Evolutionary conservation across 192 early-diverging fungal species (phyloP).

Genomic region (Backusella sp.): DNA sequence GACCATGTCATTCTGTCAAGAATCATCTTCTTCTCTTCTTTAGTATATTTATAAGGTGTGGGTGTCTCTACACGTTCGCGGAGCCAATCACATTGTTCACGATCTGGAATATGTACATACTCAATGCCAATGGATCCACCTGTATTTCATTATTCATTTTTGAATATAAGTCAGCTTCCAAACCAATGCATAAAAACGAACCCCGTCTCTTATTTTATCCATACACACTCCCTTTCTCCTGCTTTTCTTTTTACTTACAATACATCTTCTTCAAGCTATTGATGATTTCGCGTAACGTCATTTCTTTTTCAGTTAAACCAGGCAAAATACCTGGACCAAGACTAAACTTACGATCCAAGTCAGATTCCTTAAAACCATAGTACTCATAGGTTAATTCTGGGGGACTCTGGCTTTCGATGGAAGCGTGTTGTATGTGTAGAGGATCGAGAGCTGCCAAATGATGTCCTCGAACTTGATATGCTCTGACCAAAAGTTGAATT

Average conservation of each 20-base stretch:
- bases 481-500: slow-evolving; percentile 92
- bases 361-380: slow-evolving; percentile 93
- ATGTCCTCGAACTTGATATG: slow-evolving; percentile 96
- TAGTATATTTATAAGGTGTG: slow-evolving; percentile 80
- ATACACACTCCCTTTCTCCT: neutral
- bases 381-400: slow-evolving; percentile 81
- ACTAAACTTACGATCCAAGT: slow-evolving; percentile 88
- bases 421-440: slow-evolving; percentile 72
- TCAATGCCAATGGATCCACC: slow-evolving; percentile 90
- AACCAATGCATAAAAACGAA: no score
- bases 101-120: slow-evolving; percentile 97
- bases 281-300: slow-evolving; percentile 92
- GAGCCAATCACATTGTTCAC: slow-evolving; percentile 95
- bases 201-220: neutral
- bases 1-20: slow-evolving; percentile 97
- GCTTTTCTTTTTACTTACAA: slow-evolving; percentile 52
- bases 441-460: slow-evolving; percentile 94
- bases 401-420: slow-evolving; percentile 49
- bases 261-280: slow-evolving; percentile 77
- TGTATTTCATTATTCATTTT: slow-evolving; percentile 20
- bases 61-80: slow-evolving; percentile 88
- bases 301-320: slow-evolving; percentile 72
- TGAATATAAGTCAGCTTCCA: neutral
- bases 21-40: slow-evolving; percentile 86
- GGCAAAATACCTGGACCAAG: slow-evolving; percentile 95